These are phyloP conservation scores for Pilatotrama ljubarskyi DNA, from an alignment of 768 basidiomycete species.

Conservation along the genomic window DNA sequence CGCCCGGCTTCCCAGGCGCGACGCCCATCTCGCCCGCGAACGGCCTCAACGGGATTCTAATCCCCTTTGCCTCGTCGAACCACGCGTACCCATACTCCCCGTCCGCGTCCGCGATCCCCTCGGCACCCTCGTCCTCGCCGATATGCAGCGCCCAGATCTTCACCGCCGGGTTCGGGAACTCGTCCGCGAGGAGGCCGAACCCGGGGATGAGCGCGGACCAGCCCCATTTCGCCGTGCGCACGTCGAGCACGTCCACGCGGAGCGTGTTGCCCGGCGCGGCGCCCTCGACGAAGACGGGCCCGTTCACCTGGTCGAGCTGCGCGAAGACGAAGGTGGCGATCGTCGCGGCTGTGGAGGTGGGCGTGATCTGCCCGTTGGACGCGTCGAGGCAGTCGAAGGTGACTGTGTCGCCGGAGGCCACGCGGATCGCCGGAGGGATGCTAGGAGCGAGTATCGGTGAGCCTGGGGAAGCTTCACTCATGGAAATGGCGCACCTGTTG, in stretches of 20 bases:
- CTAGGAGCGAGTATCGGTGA: conserved; percentile 30
- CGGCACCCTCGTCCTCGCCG: not conserved
- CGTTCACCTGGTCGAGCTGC: conserved; percentile 58
- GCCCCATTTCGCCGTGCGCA: conserved; percentile 56
- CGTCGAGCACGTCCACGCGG: conserved; percentile 56
- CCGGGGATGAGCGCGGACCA: conserved; percentile 63
- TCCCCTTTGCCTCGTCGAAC: conserved; percentile 48
- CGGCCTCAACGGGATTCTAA: conserved; percentile 53
- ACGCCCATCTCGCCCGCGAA: conserved; percentile 70
- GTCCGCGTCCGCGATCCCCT: too few relatives aligned
- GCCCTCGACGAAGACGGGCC: conserved; percentile 53
- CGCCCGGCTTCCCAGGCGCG: conserved; percentile 48
- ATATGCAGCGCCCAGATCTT: conserved; percentile 56
- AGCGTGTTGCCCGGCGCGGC: conserved; percentile 59
- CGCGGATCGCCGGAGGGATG: conserved; percentile 49
- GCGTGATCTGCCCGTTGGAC: conserved; percentile 58
- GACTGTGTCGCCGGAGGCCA: conserved; percentile 55
- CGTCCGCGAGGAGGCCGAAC: conserved; percentile 59
- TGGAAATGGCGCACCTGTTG: conserved; percentile 46
- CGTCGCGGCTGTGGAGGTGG: conserved; percentile 38
- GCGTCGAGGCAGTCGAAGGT: conserved; percentile 64
- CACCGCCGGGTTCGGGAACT: conserved; percentile 50
- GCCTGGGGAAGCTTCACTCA: too few relatives aligned
- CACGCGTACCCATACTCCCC: conserved; percentile 44
- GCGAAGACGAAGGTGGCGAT: conserved; percentile 46